Conservation (phyloP, 305 asterid species). For the Ilex paraguariensis region DNA sequence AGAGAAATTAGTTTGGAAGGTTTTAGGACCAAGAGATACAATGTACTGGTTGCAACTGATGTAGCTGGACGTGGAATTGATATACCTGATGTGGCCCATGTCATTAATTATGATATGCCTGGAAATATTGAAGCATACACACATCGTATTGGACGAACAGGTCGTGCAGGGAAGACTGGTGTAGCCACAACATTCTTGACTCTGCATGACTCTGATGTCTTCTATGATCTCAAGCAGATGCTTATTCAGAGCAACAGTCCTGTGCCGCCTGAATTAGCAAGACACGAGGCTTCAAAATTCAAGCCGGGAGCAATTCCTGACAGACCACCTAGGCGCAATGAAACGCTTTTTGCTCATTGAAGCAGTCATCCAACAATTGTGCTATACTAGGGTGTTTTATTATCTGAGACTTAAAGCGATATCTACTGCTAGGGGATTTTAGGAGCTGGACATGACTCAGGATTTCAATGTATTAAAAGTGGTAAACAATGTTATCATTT, state of each 20-base stretch:
- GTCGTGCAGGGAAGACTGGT: not conserved
- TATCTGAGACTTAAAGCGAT: too few species aligned
- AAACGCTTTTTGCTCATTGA: not conserved
- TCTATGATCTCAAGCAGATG: slow-evolving; percentile 3
- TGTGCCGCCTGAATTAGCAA: not conserved
- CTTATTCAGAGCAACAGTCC: not conserved
- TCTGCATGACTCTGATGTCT: not conserved
- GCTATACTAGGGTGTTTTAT: too few species aligned
- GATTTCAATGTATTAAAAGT: too few species aligned
- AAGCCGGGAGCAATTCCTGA: not conserved
- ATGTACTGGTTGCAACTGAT: not conserved
- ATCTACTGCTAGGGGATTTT: too few species aligned
- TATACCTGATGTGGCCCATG: not conserved
- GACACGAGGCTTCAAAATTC: not conserved
- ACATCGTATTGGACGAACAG: slow-evolving; percentile 1
- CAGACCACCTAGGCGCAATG: not conserved
- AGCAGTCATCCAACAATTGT: too few species aligned
- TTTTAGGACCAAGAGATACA: not conserved
- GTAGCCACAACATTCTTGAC: slow-evolving; percentile 2
- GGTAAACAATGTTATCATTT: too few species aligned
- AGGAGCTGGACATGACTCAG: too few species aligned
- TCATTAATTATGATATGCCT: not conserved
- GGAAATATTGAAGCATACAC: not conserved
- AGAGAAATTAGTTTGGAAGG: slow-evolving; percentile 2
- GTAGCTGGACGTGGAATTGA: slow-evolving; percentile 1